Percentiles rank a stretch among this genome's conserved stretches.
phyloP scores from a whole-genome alignment of 2,329 filamentous ascomycete genomes.

The Alternaria sp. region DNA sequence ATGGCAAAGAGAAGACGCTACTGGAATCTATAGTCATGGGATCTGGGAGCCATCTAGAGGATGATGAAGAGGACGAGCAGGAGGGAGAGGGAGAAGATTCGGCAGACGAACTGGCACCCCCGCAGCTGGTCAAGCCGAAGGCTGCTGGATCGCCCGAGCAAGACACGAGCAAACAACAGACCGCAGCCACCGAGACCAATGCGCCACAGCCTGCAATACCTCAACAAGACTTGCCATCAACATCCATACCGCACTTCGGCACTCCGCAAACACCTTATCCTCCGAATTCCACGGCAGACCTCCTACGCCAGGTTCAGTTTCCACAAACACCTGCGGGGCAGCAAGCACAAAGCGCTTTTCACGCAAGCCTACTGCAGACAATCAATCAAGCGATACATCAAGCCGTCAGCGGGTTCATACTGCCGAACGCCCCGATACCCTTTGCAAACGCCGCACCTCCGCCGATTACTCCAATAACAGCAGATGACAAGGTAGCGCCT shows the following conservation, averaged over 20 bases:
- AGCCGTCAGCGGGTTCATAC: slow-evolving; percentile 27
- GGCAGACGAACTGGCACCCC: slow-evolving; percentile 41
- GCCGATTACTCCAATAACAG: slow-evolving; percentile 8
- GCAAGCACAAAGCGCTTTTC: slow-evolving; percentile 34
- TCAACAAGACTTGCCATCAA: not conserved
- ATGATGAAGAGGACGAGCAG: slow-evolving; percentile 43
- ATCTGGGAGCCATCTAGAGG: slow-evolving; percentile 46
- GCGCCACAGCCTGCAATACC: not conserved
- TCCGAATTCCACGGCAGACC: slow-evolving; percentile 22
- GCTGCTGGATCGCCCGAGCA: not conserved
- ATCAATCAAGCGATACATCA: slow-evolving; percentile 35
- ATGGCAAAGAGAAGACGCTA: slow-evolving; percentile 30
- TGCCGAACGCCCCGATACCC: slow-evolving; percentile 7
- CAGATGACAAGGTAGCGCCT: slow-evolving; percentile 22
- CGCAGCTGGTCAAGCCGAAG: slow-evolving; percentile 17
- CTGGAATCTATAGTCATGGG: slow-evolving; percentile 31
- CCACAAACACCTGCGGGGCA: slow-evolving; percentile 40
- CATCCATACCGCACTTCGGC: slow-evolving; percentile 1
- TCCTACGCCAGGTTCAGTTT: slow-evolving; percentile 34
- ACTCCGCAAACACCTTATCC: slow-evolving; percentile 15
- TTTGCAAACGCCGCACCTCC: slow-evolving; percentile 2
- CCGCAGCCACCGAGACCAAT: not conserved
- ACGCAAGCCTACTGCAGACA: slow-evolving; percentile 28
- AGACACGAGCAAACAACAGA: not conserved
- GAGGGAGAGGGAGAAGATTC: slow-evolving; percentile 19